phyloP scores from a whole-genome alignment of 495 filamentous ascomycete genomes.

The Entonaema liquescens region DNA sequence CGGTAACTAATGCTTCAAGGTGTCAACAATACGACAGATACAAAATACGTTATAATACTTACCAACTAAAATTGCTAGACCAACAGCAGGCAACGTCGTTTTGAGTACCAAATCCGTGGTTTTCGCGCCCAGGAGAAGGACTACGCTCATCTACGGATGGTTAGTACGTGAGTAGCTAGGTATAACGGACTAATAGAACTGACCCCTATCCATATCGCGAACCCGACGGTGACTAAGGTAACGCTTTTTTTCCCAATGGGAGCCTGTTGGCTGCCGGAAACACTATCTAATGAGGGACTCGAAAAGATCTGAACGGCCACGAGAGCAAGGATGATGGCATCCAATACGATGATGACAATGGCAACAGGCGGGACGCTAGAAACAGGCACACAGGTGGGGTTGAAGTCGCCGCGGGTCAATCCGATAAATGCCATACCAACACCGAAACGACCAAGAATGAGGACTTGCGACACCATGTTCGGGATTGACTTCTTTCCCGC shows the following conservation, averaged over 20 bases:
- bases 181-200: slow-evolving; percentile 17
- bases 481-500: slow-evolving; percentile 42
- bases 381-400: slow-evolving; percentile 58
- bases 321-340: slow-evolving; percentile 55
- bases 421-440: slow-evolving; percentile 60
- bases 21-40: slow-evolving; percentile 23
- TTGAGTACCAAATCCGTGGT: slow-evolving; percentile 52
- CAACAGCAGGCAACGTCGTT: slow-evolving; percentile 60
- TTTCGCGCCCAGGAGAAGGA: slow-evolving; percentile 56
- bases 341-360: slow-evolving; percentile 54
- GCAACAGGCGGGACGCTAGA: slow-evolving; percentile 56
- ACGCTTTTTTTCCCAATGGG: slow-evolving; percentile 42
- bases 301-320: slow-evolving; percentile 52
- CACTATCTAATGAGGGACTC: slow-evolving; percentile 35
- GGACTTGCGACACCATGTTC: slow-evolving; percentile 51
- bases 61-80: slow-evolving; percentile 60
- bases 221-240: slow-evolving; percentile 52
- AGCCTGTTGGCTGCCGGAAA: slow-evolving; percentile 27
- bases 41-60: slow-evolving; percentile 37
- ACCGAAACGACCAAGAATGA: slow-evolving; percentile 56
- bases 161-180: slow-evolving; percentile 33
- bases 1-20: slow-evolving; percentile 47
- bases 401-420: slow-evolving; percentile 58
- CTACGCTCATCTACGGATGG: slow-evolving; percentile 55
- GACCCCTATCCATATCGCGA: slow-evolving; percentile 61